Evolutionary conservation across 805 yeast species (phyloP), one percentile per base, ranked within the genome.

Genomic region (Spencermartinsiella europaea): DNA sequence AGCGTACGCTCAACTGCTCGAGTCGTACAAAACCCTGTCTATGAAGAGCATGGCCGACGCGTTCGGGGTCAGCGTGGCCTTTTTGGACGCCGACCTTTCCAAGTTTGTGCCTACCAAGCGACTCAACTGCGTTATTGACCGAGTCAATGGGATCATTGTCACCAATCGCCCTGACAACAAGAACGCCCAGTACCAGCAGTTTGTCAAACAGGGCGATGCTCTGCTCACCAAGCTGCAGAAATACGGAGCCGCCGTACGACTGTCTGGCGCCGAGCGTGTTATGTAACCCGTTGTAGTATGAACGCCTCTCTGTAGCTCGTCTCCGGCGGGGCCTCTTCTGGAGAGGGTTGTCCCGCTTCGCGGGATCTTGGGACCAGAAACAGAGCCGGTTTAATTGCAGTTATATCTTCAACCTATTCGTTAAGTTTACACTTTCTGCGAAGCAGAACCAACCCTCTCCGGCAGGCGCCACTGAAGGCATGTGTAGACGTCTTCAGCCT

Each of bases 111-210:
- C 97, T 34, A 90, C 83, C 67, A 89, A 90, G 64, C 88, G 88
- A 68, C 76, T 93, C 63, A 91, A 90, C 69, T 93, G 99, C 70
- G 90, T 93, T 43, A 88, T 93, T 61, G 99, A 93, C 65, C 80
- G 87, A 62, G 98, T 93, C 43, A 87, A 89, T 65, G 98, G 73
- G 21, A 87, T 93, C 51, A 86, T 93, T 53, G 95, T 87, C 65
- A 93, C 99, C 15, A 93, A 89, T 67, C 77, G 98, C 56, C 96
- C 97, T 1, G 99, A 93, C 65, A 89, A 85, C 70, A 93, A 93
- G 69, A 91, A 93, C 63, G 85, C 87, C 47, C 98, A 91, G 69
- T 93, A 90, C 66, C 95, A 89, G 63, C 67, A 73, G 52, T 75
- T 93, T 60, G 81, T 93, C 59, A 89, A 87, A 67, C 95, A 84